Evolutionary conservation across 2,329 filamentous ascomycete genomes (phyloP), one percentile per base, ranked within the genome.

Genomic region (Fusarium udum): DNA sequence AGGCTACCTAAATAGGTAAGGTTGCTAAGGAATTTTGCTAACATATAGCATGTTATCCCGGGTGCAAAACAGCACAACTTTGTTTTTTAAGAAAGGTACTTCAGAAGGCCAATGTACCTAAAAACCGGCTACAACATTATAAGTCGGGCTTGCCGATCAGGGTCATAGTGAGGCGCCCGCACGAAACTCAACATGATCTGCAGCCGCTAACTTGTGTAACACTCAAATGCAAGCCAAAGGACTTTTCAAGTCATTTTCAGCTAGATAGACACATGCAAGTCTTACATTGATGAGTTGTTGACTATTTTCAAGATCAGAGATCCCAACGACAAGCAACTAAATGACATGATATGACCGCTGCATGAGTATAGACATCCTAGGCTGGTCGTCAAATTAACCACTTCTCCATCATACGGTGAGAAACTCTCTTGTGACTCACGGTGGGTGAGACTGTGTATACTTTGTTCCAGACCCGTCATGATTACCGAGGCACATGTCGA

Each of bases 211-310:
- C 48, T 48, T 22, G 43, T 36, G 55, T 55, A 62, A 39, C 64
- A 60, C 56, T 32, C 11, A 62, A n/a, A 39, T 67, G 63, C 63
- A 67, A 52, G 46, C 63, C 53, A 67, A 37, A 42, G 40, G 31
- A 46, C 60, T 34, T 43, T 68, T 45, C 34, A 37, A 62, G 40
- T 53, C 15, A 12, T 48, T 37, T 55, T 48, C 36, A 34, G 46
- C 64, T 28, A 52, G 48, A 53, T 61, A 49, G 36, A 32, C 64
- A 43, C 32, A 67, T 67, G 62, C 62, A 52, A 51, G 36, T 60
- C 37, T 60, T 66, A 49, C 64, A 59, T 58, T 34, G 46, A 32
- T 49, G 48, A 46, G 61, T 49, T 65, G 49, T 60, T 51, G 39
- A 26, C 52, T 28, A 51, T 28, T 40, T 67, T 46, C 18, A 39